A percentile compares a stretch with the other conserved stretches of the same genome.
Conservation (phyloP, 345 rosid species). For the Eucalyptus rudis region DNA sequence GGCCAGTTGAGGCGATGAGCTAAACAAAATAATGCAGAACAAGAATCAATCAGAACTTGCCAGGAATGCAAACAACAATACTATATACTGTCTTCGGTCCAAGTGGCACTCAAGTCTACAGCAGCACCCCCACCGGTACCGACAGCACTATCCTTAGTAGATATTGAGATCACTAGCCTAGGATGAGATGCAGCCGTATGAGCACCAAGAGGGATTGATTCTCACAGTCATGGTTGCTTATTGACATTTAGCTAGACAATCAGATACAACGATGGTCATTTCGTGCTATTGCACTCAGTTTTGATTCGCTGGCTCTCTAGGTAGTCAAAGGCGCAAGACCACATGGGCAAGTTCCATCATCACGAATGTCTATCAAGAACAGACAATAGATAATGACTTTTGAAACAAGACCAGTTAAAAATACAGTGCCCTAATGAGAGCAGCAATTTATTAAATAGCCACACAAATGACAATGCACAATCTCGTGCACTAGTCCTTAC, state of each 20-base stretch:
- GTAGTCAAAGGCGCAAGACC: not conserved
- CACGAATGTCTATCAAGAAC: not conserved
- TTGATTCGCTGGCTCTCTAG: not conserved
- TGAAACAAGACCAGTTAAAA: not conserved
- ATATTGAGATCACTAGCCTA: not conserved
- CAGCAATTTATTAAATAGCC: not conserved
- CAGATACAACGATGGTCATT: not conserved
- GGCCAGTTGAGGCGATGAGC: not conserved
- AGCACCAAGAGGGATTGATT: not conserved
- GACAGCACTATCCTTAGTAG: not conserved
- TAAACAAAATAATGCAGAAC: not conserved
- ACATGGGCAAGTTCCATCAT: not conserved
- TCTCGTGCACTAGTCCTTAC: not conserved
- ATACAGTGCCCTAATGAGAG: not conserved
- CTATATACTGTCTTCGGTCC: not conserved
- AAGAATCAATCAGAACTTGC: not conserved
- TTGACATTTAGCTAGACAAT: not conserved
- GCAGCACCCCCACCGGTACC: not conserved
- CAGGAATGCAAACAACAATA: not conserved
- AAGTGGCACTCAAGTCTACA: not conserved
- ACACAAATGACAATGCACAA: not conserved
- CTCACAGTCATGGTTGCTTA: not conserved
- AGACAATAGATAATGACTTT: not conserved
- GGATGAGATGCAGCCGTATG: not conserved
- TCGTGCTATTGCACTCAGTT: not conserved